A percentile compares a stretch with the other conserved stretches of the same genome.
phyloP scores from a whole-genome alignment of 805 yeast species.

The Candida pini region DNA sequence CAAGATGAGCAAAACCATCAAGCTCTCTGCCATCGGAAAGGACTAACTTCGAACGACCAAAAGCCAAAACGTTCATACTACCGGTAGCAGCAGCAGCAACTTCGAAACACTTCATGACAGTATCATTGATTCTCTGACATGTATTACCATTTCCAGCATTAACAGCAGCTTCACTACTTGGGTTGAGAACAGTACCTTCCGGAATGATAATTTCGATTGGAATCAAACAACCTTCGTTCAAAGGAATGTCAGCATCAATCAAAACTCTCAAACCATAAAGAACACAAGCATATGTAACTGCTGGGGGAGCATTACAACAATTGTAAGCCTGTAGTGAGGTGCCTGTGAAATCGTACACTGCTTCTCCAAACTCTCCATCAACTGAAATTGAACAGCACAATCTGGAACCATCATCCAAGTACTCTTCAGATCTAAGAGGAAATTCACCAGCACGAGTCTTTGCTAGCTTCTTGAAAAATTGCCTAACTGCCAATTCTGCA shows the following conservation, averaged over 20 bases:
- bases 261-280: constrained; percentile 47
- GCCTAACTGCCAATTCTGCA: constrained; percentile 43
- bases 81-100: constrained; percentile 90
- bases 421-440: constrained; percentile 40
- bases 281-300: constrained; percentile 48
- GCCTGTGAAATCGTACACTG: constrained; percentile 48
- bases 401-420: constrained; percentile 52
- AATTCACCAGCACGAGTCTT: constrained; percentile 31
- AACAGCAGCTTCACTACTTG: constrained; percentile 42
- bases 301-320: constrained; percentile 49
- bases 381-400: constrained; percentile 39
- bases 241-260: constrained; percentile 47
- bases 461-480: constrained; percentile 31
- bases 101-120: constrained; percentile 70
- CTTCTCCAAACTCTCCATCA: constrained; percentile 34
- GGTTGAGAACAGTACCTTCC: constrained; percentile 30
- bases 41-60: constrained; percentile 43
- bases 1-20: constrained; percentile 47
- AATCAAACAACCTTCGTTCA: constrained; percentile 47
- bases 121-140: constrained; percentile 83
- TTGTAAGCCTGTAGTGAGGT: constrained; percentile 48
- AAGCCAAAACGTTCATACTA: constrained; percentile 81
- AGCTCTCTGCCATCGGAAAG: constrained; percentile 42
- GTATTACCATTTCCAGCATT: constrained; percentile 59
- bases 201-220: constrained; percentile 28